Conservation (phyloP, 2,329 filamentous ascomycete genomes). For the Ascochyta viciae-villosae region DNA sequence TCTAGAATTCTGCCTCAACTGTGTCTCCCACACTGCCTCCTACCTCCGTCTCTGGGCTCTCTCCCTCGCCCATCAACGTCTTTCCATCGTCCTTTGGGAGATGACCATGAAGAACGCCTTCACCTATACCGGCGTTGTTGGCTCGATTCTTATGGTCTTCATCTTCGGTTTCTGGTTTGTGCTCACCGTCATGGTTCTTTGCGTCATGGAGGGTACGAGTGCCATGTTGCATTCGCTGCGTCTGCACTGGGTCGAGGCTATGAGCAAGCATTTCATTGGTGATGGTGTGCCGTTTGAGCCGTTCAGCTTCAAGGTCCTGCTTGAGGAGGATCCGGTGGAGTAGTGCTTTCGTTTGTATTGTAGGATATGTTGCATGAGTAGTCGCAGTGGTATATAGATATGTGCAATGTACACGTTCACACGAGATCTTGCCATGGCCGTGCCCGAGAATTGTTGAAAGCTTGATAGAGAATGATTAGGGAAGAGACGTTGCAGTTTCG, state of each 20-base stretch:
- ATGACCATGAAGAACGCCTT: slow-evolving; percentile 92
- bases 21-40: slow-evolving; percentile 96
- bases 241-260: slow-evolving; percentile 96
- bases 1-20: slow-evolving; percentile 96
- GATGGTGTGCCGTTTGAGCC: slow-evolving; percentile 84
- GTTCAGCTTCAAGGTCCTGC: slow-evolving; percentile 82
- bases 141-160: slow-evolving; percentile 80
- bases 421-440: slow-evolving; percentile 20
- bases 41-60: slow-evolving; percentile 98
- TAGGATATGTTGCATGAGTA: slow-evolving; percentile 22
- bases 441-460: too few species aligned
- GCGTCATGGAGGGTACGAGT: slow-evolving; percentile 94
- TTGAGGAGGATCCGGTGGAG: slow-evolving; percentile 75
- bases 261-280: slow-evolving; percentile 96
- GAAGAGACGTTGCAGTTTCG: too few species aligned
- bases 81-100: slow-evolving; percentile 92
- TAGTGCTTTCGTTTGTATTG: slow-evolving; percentile 24
- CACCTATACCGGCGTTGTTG: slow-evolving; percentile 67
- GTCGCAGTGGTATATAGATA: slow-evolving; percentile 25
- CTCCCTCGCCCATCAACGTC: slow-evolving; percentile 96
- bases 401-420: slow-evolving; percentile 21
- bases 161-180: slow-evolving; percentile 91
- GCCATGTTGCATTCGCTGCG: slow-evolving; percentile 93
- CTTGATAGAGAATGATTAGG: too few species aligned
- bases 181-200: slow-evolving; percentile 79